Evolutionary conservation across 148 eudicot species (phyloP), one percentile per base, ranked within the genome.

Genomic region (Salicornia ramosissima): DNA sequence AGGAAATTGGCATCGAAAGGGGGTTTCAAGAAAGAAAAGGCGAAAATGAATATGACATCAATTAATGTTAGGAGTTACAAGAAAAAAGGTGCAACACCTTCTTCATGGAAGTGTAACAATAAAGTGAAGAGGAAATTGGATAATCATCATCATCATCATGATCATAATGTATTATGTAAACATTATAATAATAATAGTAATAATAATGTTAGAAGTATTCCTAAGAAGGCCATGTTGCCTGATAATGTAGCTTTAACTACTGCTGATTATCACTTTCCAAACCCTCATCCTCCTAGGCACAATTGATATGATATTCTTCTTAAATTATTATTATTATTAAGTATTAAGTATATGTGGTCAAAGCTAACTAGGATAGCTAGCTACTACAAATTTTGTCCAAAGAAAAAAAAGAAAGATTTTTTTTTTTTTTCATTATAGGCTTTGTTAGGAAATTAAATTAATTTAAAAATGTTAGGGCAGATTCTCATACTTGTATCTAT

Each of bases 241-340:
- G 68, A 30, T 71, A 8, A 36, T 79, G 79, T 75, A 60, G 78
- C 82, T 60, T 21, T 79, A 55, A 79, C 65, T 60, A 79, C 65
- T 60, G 82, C 82, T 66, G 82, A 79, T 61, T 79, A 79, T 67
- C 71, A 75, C 59, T 65, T 40, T 53, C 82, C 82, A 24, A 75
- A 60, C 16, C 45, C 75, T 34, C 82, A 79, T 67, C 78, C 82
- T 59, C 82, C 82, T 65, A 71, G 70, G 42, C 82, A 75, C 65
- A 79, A 79, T 67, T 75, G 76, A 75, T 31, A 57, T 36, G 4
- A 36, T n/a, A n/a, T n/a, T n/a, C n/a, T n/a, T n/a, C n/a, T n/a
- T n/a, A n/a, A n/a, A n/a, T 36, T 36, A 36, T 36, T 8, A 36
- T 36, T 36, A 36, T 4, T 36, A 36, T 36, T 36, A n/a, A n/a